Evolutionary conservation across 192 early-diverging fungal genomes (phyloP).

Genomic region (Entomortierella chlamydospora): DNA sequence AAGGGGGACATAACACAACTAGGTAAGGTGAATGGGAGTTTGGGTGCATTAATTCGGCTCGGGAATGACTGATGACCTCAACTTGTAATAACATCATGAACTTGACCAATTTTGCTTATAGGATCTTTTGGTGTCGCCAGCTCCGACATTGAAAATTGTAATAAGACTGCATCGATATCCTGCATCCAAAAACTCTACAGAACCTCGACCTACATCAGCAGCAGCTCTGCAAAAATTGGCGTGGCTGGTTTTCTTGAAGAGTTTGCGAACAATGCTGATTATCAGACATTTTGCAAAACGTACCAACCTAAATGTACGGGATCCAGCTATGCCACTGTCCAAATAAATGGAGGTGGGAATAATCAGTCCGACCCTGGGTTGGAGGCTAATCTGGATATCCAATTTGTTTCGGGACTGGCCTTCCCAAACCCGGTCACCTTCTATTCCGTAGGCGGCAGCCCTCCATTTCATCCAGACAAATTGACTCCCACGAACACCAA

Average conservation of each 20-base stretch:
- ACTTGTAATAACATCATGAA: too few relatives aligned
- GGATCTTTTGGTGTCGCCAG: too few relatives aligned
- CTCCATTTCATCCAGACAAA: not conserved
- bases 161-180: not conserved
- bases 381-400: conserved; percentile 13
- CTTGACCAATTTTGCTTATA: too few relatives aligned
- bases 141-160: not conserved
- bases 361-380: not conserved
- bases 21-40: not conserved
- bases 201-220: not conserved
- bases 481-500: not conserved
- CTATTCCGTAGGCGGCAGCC: not conserved
- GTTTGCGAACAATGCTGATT: not conserved
- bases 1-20: not conserved
- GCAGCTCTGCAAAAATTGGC: not conserved
- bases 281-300: not conserved
- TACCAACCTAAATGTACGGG: not conserved
- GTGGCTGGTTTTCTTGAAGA: conserved; percentile 1
- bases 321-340: not conserved
- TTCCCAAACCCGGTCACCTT: not conserved
- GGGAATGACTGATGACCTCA: too few relatives aligned
- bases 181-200: conserved; percentile 4
- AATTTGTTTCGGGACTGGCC: not conserved
- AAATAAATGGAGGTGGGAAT: not conserved
- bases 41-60: too few relatives aligned